Percentiles rank a stretch among this genome's conserved stretches.
Conservation (phyloP, 2,329 filamentous ascomycete species). For the Fusarium coffeatum region DNA sequence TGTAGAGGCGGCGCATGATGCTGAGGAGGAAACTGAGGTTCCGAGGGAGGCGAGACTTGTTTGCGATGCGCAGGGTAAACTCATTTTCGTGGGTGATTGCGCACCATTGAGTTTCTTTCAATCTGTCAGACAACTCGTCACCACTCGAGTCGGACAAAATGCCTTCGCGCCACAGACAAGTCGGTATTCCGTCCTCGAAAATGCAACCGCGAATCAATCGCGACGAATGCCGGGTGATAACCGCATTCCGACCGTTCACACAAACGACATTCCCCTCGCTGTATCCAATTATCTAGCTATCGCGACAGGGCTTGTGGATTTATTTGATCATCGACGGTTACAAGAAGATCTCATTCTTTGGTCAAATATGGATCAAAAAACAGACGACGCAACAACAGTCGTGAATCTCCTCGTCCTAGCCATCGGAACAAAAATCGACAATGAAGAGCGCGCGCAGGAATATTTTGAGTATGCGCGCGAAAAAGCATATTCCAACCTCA, state of each 20-base stretch:
- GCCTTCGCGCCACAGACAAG: conserved; percentile 65
- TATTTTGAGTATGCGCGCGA: conserved; percentile 64
- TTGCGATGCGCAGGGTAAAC: conserved; percentile 64
- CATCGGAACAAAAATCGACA: conserved; percentile 58
- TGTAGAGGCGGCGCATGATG: conserved; percentile 12
- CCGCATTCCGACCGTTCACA: conserved; percentile 46
- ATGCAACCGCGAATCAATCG: conserved; percentile 50
- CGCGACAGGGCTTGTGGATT: conserved; percentile 60
- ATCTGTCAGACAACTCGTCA: conserved; percentile 64
- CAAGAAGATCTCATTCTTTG: conserved; percentile 56
- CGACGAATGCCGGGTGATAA: conserved; percentile 33
- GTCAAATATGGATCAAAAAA: conserved; percentile 51
- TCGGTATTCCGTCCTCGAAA: conserved; percentile 63
- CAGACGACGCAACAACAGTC: conserved; percentile 55
- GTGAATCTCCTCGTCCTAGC: conserved; percentile 64
- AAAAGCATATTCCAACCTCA: conserved; percentile 58
- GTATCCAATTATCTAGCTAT: conserved; percentile 54
- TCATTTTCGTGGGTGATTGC: conserved; percentile 68
- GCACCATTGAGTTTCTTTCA: conserved; percentile 68
- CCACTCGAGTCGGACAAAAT: conserved; percentile 59
- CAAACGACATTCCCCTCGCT: conserved; percentile 44
- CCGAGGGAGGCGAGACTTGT: conserved; percentile 64
- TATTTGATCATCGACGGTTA: conserved; percentile 59
- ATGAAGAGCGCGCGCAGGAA: conserved; percentile 56
- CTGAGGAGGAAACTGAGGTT: conserved; percentile 66